Conservation (phyloP, 495 filamentous ascomycete species). For the Hypomontagnella submonticulosa region DNA sequence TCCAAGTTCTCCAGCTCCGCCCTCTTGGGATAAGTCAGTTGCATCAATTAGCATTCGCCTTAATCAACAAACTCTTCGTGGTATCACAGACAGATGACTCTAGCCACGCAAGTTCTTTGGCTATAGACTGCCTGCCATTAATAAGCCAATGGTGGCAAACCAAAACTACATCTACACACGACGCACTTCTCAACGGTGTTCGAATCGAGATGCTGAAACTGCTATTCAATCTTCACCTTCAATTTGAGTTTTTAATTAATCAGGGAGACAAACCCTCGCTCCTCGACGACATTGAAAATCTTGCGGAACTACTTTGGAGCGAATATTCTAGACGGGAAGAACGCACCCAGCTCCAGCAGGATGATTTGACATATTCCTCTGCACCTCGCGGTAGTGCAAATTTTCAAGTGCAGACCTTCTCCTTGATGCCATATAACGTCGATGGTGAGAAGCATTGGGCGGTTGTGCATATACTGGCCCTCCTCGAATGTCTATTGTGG, state of each 20-base stretch:
- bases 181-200: constrained; percentile 72
- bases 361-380: constrained; percentile 72
- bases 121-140: constrained; percentile 72
- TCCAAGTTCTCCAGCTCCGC: constrained; percentile 72
- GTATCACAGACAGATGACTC: constrained; percentile 74
- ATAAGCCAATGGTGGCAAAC: constrained; percentile 78
- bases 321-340: constrained; percentile 79
- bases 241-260: constrained; percentile 60
- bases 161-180: constrained; percentile 70
- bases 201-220: constrained; percentile 72
- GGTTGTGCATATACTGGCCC: constrained; percentile 60
- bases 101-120: constrained; percentile 65
- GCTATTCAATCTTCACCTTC: constrained; percentile 72
- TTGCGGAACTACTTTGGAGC: constrained; percentile 70
- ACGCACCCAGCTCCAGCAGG: constrained; percentile 77
- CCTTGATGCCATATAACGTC: constrained; percentile 58
- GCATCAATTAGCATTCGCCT: constrained; percentile 76
- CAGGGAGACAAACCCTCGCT: constrained; percentile 45
- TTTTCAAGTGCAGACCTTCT: constrained; percentile 54
- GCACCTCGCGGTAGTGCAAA: constrained; percentile 48
- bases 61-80: constrained; percentile 76
- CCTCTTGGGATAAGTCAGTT: constrained; percentile 65
- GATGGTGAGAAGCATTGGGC: constrained; percentile 66
- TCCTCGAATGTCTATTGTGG: constrained; percentile 58
- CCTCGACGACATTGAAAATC: constrained; percentile 56